Percentiles rank a stretch among this genome's conserved stretches.
Evolutionary conservation across 148 eudicot genomes (phyloP).

Genomic region (Linanthus parryae): DNA sequence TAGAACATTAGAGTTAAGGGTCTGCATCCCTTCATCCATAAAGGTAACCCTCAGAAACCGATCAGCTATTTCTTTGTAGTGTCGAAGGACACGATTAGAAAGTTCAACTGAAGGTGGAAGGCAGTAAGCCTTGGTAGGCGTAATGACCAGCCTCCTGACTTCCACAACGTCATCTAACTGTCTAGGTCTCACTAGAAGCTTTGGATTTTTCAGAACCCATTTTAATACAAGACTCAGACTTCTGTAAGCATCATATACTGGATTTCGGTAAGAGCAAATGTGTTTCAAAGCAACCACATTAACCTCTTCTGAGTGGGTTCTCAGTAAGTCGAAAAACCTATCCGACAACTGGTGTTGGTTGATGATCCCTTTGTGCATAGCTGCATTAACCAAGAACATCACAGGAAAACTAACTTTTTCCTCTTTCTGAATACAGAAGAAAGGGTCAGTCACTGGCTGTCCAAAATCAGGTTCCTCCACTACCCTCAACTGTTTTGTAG

Average conservation of each 20-base stretch:
- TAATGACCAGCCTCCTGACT: slow-evolving; percentile 69
- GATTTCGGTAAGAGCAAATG: slow-evolving; percentile 50
- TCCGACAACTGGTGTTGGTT: slow-evolving; percentile 64
- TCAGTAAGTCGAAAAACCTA: slow-evolving; percentile 41
- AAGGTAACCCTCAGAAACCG: slow-evolving; percentile 83
- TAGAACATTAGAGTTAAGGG: slow-evolving; percentile 47
- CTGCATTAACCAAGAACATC: slow-evolving; percentile 63
- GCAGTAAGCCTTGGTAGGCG: slow-evolving; percentile 87
- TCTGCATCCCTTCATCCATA: slow-evolving; percentile 86
- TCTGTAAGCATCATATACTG: slow-evolving; percentile 50
- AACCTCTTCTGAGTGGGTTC: slow-evolving; percentile 37
- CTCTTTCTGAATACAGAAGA: slow-evolving; percentile 52
- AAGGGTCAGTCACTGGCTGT: slow-evolving; percentile 39
- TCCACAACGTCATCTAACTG: slow-evolving; percentile 46
- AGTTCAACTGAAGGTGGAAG: slow-evolving; percentile 79
- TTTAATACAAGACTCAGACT: slow-evolving; percentile 41
- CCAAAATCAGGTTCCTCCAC: slow-evolving; percentile 62
- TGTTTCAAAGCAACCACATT: slow-evolving; percentile 72
- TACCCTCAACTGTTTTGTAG: slow-evolving; percentile 21
- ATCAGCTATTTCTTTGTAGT: slow-evolving; percentile 52
- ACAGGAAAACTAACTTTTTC: slow-evolving; percentile 46
- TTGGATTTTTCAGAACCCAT: slow-evolving; percentile 64
- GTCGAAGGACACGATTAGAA: slow-evolving; percentile 73
- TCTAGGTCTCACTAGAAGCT: slow-evolving; percentile 36
- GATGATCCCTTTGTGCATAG: slow-evolving; percentile 66